Evolutionary conservation across 495 filamentous ascomycete genomes (phyloP).

Genomic region (Cudoniella acicularis): DNA sequence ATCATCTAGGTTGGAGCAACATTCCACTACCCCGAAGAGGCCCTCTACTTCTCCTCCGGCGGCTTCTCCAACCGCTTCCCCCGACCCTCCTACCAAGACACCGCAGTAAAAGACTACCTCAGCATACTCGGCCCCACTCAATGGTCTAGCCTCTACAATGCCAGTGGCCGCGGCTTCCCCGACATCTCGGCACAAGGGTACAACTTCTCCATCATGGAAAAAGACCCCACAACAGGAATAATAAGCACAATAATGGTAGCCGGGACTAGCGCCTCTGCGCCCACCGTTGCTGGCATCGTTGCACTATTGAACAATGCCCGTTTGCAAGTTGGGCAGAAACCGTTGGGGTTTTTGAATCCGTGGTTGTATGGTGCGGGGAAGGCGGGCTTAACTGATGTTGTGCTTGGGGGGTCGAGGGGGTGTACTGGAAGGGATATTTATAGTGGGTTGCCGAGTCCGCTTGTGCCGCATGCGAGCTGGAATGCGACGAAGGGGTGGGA

Average conservation of each 20-base stretch:
- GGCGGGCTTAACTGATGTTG: slow-evolving; percentile 52
- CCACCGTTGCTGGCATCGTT: slow-evolving; percentile 49
- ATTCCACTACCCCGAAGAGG: slow-evolving; percentile 51
- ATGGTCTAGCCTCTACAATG: slow-evolving; percentile 48
- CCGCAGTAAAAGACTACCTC: slow-evolving; percentile 53
- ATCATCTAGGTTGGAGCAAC: slow-evolving; percentile 34
- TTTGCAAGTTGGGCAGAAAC: slow-evolving; percentile 37
- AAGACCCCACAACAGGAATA: neutral
- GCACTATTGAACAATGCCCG: slow-evolving; percentile 55
- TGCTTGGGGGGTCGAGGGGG: slow-evolving; percentile 46
- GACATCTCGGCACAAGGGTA: slow-evolving; percentile 63
- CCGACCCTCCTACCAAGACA: slow-evolving; percentile 59
- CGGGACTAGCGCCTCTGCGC: slow-evolving; percentile 41
- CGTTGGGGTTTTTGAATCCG: slow-evolving; percentile 60
- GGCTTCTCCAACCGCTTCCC: slow-evolving; percentile 67
- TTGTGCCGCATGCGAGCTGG: slow-evolving; percentile 54
- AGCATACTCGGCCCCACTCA: slow-evolving; percentile 35
- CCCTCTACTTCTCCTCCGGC: slow-evolving; percentile 55
- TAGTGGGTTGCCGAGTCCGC: slow-evolving; percentile 20
- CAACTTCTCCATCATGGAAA: neutral
- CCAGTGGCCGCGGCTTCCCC: slow-evolving; percentile 62
- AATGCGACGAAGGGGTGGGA: slow-evolving; percentile 54
- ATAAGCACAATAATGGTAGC: slow-evolving; percentile 1
- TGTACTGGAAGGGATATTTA: slow-evolving; percentile 37
- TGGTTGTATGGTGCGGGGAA: slow-evolving; percentile 49